Base-by-base conservation (phyloP, 2,329 filamentous ascomycete species). In the Fusarium miscanthi region DNA sequence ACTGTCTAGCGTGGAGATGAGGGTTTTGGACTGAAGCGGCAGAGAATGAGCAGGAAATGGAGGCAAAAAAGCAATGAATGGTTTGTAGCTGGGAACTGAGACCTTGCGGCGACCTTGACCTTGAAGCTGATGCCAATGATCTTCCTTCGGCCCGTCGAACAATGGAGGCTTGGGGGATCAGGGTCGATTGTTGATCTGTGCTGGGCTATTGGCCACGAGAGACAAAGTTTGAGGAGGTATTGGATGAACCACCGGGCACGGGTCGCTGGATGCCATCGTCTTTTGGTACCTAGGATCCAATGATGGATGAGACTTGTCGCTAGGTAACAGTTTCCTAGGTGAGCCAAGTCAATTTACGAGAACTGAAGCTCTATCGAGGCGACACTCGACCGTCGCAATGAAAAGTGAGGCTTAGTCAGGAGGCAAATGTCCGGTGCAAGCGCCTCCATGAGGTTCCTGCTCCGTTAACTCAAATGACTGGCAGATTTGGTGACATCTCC, bases 1-100 rank as follows among this genome's bases (percentile, higher is more conserved):
- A 67, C 46, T 43, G 46, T 59, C 49, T 74, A 76, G 75, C 65
- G 71, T 62, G 66, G 59, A 59, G 63, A 69, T 66, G 66, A 60
- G 72, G 43, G 49, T 25, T 23, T 61, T 23, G 45, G 60, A 54
- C 59, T 57, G 49, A 65, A 51, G 25, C 40, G 40, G 43, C 59
- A 69, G 68, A 68, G 63, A 62, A 51, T 23, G 56, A 33, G 25
- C 12, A 49, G 30, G 14, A 57, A 27, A 49, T 31, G 31, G 56
- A 56, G 42, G 42, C 49, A 35, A 25, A 46, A 48, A 67, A 54
- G 41, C 46, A 54, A 67, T 30, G 25, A 25, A 25, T 23, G 33
- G 40, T 48, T 30, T 14, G 37, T 25, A 43, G 38, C 53, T 43
- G 13, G 27, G 41, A 41, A 45, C 27, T 51, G 27, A 54, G 46